Evolutionary conservation across 1,284 basidiomycete species (phyloP).

Genomic region (Bondarzewia mesenterica): DNA sequence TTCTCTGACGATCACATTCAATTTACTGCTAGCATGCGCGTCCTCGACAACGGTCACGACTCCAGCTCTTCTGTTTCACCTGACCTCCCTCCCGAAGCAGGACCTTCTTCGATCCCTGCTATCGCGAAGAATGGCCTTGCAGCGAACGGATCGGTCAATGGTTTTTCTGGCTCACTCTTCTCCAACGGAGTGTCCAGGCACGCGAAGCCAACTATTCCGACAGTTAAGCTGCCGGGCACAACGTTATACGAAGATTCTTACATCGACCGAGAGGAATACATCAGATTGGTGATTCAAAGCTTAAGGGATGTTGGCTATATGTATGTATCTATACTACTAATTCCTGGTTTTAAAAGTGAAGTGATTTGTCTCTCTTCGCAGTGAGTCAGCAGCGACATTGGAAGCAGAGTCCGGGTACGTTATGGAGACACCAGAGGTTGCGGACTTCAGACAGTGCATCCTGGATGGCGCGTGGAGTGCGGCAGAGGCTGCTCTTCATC

Average conservation of each 20-base stretch:
- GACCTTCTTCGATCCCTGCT: conserved; percentile 38
- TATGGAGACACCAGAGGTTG: conserved; percentile 75
- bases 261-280: conserved; percentile 85
- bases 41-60: conserved; percentile 46
- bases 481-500: conserved; percentile 66
- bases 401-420: conserved; percentile 90
- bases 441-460: conserved; percentile 77
- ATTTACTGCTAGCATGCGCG: conserved; percentile 41
- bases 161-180: conserved; percentile 13
- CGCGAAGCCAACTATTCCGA: conserved; percentile 34
- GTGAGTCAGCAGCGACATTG: conserved; percentile 82
- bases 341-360: conserved; percentile 9
- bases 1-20: conserved; percentile 18
- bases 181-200: conserved; percentile 41
- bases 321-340: conserved; percentile 51
- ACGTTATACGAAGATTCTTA: conserved; percentile 67
- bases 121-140: conserved; percentile 36
- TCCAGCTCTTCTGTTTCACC: conserved; percentile 40
- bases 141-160: conserved; percentile 30
- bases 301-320: conserved; percentile 89
- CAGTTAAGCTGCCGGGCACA: conserved; percentile 60
- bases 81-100: conserved; percentile 37
- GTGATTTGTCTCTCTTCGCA: conserved; percentile 25
- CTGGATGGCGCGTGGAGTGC: conserved; percentile 80
- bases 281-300: conserved; percentile 86